Conservation (phyloP, 2,329 filamentous ascomycete genomes). For the Paraphoma sp. region DNA sequence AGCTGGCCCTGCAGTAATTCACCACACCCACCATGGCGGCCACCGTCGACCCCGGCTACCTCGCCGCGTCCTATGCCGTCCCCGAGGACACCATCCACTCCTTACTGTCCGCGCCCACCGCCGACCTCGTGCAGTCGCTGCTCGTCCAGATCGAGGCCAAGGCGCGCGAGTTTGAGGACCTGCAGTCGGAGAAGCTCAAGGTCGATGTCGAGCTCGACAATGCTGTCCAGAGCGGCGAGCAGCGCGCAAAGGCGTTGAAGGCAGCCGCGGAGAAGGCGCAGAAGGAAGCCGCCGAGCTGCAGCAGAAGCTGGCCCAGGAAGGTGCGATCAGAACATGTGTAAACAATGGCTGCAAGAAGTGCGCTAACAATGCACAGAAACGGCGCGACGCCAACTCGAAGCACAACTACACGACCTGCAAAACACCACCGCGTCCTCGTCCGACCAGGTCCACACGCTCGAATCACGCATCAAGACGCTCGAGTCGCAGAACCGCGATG, state of each 20-base stretch:
- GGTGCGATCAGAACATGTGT: slow-evolving; percentile 61
- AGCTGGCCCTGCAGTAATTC: slow-evolving; percentile 16
- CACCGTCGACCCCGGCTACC: slow-evolving; percentile 72
- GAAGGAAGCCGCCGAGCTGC: slow-evolving; percentile 81
- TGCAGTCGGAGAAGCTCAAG: slow-evolving; percentile 87
- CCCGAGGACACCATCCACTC: slow-evolving; percentile 68
- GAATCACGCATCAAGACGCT: slow-evolving; percentile 84
- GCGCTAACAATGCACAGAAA: slow-evolving; percentile 63
- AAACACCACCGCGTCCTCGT: slow-evolving; percentile 73
- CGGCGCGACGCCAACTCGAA: slow-evolving; percentile 74
- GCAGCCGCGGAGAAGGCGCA: slow-evolving; percentile 80
- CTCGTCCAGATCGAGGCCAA: slow-evolving; percentile 78
- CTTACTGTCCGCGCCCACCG: slow-evolving; percentile 72
- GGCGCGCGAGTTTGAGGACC: slow-evolving; percentile 79
- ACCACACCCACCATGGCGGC: slow-evolving; percentile 60
- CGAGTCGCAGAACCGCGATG: slow-evolving; percentile 91
- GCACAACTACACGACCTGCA: slow-evolving; percentile 81
- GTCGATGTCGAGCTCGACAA: slow-evolving; percentile 93
- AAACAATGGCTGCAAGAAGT: neutral
- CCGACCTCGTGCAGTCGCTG: slow-evolving; percentile 77
- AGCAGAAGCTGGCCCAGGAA: slow-evolving; percentile 81
- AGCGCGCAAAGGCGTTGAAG: slow-evolving; percentile 82
- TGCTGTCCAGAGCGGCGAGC: slow-evolving; percentile 81
- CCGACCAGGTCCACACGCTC: slow-evolving; percentile 76
- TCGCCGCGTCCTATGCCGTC: slow-evolving; percentile 74